phyloP scores from a whole-genome alignment of 2,329 filamentous ascomycete species.

The Curvularia lunata region DNA sequence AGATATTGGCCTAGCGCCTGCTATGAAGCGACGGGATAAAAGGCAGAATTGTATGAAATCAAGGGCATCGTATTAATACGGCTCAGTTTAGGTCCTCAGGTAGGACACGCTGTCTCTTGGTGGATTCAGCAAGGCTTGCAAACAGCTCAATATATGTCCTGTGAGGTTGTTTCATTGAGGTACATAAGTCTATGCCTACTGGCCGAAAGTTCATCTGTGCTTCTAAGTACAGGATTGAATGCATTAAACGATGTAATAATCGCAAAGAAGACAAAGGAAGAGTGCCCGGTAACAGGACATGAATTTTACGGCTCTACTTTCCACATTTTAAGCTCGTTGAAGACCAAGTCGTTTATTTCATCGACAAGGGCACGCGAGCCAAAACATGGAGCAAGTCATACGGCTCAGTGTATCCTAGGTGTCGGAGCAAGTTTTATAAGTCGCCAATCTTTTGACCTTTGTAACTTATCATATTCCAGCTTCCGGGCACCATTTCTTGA shows the following conservation, averaged over 20 bases:
- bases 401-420: no score
- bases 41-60: no score
- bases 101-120: background rate
- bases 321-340: no score
- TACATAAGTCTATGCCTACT: background rate
- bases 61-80: background rate
- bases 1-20: background rate
- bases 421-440: background rate
- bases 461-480: slow-evolving; percentile 12
- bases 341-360: no score
- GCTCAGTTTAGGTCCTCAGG: background rate
- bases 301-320: background rate
- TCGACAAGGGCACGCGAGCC: no score
- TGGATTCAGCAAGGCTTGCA: background rate
- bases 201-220: background rate
- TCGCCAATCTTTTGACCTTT: background rate
- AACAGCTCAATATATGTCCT: background rate
- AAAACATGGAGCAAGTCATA: no score
- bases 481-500: slow-evolving; percentile 31
- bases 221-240: background rate
- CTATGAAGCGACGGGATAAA: no score
- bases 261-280: background rate
- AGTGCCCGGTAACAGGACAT: background rate
- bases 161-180: background rate
- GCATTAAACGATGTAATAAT: background rate